Conservation (phyloP, 2,329 filamentous ascomycete species). For the Neoscytalidium dimidiatum region DNA sequence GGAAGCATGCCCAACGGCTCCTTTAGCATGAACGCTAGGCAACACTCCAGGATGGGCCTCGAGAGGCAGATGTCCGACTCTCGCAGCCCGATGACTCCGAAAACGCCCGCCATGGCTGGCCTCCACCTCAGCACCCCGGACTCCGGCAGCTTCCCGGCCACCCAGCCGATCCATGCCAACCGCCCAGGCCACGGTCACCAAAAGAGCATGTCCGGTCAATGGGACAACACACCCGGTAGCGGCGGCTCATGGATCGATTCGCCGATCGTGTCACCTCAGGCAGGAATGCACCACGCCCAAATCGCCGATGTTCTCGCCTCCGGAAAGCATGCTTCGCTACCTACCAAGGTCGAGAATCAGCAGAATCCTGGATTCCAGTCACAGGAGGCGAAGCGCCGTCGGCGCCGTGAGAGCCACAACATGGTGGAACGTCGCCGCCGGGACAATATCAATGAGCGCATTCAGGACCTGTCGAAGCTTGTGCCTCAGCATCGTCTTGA, state of each 20-base stretch:
- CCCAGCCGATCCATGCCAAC: constrained; percentile 73
- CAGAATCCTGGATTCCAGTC: constrained; percentile 59
- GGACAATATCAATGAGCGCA: constrained; percentile 98
- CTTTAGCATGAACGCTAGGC: constrained; percentile 35
- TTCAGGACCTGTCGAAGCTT: constrained; percentile 91
- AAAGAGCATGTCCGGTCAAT: constrained; percentile 84
- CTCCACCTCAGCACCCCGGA: constrained; percentile 73
- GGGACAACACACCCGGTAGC: constrained; percentile 84
- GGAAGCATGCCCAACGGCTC: constrained; percentile 34
- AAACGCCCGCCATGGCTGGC: constrained; percentile 74
- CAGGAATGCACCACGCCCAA: constrained; percentile 69
- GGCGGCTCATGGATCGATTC: constrained; percentile 86
- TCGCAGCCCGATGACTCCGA: constrained; percentile 81
- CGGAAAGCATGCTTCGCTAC: constrained; percentile 84
- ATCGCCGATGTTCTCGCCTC: constrained; percentile 85
- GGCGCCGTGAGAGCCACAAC: constrained; percentile 92
- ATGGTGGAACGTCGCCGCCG: constrained; percentile 90
- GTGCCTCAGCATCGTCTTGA: constrained; percentile 91
- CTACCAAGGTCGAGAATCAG: constrained; percentile 71
- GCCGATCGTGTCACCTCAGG: constrained; percentile 80
- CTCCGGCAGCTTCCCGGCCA: constrained; percentile 65
- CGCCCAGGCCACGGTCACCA: constrained; percentile 57
- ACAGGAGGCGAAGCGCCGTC: constrained; percentile 90
- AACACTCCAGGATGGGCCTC: constrained; percentile 33
- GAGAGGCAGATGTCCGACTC: constrained; percentile 68